Evolutionary conservation across 179 eudicot genomes (phyloP), one percentile per base, ranked within the genome.

Genomic region (Patellifolia procumbens): DNA sequence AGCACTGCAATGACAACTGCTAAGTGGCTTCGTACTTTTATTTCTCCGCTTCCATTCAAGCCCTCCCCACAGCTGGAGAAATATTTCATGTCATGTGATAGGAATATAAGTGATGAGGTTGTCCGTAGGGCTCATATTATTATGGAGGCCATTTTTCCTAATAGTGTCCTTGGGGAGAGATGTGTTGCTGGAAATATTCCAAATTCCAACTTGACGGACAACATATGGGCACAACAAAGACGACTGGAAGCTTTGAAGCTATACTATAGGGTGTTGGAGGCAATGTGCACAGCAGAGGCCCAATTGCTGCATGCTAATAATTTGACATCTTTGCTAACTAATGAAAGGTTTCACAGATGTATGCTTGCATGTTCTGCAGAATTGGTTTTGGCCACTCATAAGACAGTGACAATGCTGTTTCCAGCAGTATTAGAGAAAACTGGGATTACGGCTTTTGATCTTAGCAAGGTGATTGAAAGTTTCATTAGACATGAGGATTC

Each of bases 301-400:
- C 94, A 86, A 76, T 68, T 89, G 65, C 74, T 89, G 80, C 83
- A 91, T 76, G 92, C 86, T 7, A 91, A 74, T 82, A 96, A 96
- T 86, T 82, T 96, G 82, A 89, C 98, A 73, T 86, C 94, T 35
- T 85, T 93, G 79, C 81, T 96, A 76, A 91, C 97, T 35, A 96
- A 96, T 71, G 99, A 96, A 85, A 88, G 98, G 81, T 96, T 96
- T 66, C 99, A 96, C 72, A 85, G 99, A 74, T 96, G 99, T 70
- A 91, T 96, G 99, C 96, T 96, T 58, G 98, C 99, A 20, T 96
- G 99, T 81, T 96, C 99, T 60, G 98, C 99, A 37, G 99, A 96
- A 84, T 85, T 96, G 55, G 97, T 96, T 81, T 92, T 96, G 78
- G 99, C 99, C 48, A 93, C 99, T 17, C 97, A 93, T 77, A 96